Evolutionary conservation across 148 eudicot genomes (phyloP).

Genomic region (Fallopia convolvulus): DNA sequence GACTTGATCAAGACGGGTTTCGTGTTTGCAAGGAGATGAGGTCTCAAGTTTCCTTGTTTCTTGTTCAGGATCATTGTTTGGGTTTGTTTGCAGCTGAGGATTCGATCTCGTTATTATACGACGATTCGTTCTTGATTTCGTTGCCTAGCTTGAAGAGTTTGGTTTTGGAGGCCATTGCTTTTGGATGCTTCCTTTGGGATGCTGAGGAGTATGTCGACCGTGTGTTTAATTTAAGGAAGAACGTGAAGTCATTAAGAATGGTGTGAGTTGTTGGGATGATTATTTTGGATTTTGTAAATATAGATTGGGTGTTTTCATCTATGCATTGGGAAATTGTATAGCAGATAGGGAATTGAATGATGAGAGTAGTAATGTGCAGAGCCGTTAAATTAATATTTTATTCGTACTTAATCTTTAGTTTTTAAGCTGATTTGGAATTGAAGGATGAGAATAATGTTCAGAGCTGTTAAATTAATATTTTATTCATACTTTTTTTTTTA

Average conservation of each 20-base stretch:
- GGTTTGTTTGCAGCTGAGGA: not conserved
- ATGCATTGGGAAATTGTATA: not conserved
- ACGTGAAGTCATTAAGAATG: not conserved
- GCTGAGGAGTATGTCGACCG: slow-evolving; percentile 46
- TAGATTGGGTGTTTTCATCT: not conserved
- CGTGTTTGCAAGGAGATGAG: slow-evolving; percentile 49
- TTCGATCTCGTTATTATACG: not conserved
- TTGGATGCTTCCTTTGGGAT: slow-evolving; percentile 90
- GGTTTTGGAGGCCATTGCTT: slow-evolving; percentile 75
- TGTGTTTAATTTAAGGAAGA: slow-evolving; percentile 48
- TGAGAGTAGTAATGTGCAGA: too few species aligned
- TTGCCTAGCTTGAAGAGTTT: slow-evolving; percentile 68
- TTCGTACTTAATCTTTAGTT: not conserved
- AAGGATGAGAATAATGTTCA: too few species aligned
- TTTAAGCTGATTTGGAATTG: not conserved
- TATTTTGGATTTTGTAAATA: not conserved
- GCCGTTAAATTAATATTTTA: too few species aligned
- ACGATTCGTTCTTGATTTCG: slow-evolving; percentile 37
- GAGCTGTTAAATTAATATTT: too few species aligned
- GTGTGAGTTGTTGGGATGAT: not conserved
- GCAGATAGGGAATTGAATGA: not conserved
- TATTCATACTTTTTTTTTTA: not conserved
- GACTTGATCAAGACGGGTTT: slow-evolving; percentile 42
- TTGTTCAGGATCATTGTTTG: slow-evolving; percentile 47
- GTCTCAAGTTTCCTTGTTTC: slow-evolving; percentile 42